Evolutionary conservation across 2,329 filamentous ascomycete species (phyloP).

Genomic region (Aspergillus sergii): DNA sequence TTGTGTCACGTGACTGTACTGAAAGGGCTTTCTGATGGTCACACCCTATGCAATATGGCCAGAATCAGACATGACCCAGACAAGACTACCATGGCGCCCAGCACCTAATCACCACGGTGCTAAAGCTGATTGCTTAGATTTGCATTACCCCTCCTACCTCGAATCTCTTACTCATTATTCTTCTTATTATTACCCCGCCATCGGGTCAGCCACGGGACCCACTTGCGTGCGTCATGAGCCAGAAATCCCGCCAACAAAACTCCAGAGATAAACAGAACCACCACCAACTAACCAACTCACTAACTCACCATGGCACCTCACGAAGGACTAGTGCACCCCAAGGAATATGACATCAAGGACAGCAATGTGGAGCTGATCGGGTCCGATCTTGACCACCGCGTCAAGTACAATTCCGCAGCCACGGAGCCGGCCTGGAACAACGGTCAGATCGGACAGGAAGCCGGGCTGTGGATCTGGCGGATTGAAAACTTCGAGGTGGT

Average conservation of each 20-base stretch:
- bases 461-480: slow-evolving; percentile 66
- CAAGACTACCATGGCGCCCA: neutral
- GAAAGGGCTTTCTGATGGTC: no score
- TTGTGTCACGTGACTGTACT: no score
- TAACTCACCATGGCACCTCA: slow-evolving; percentile 58
- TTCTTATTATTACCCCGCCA: neutral
- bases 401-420: slow-evolving; percentile 67
- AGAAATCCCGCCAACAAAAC: neutral
- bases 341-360: slow-evolving; percentile 68
- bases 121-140: neutral
- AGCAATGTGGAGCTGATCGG: slow-evolving; percentile 69
- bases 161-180: no score
- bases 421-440: slow-evolving; percentile 70
- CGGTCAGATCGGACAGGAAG: slow-evolving; percentile 53
- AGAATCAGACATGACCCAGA: no score
- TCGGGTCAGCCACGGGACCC: neutral
- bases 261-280: neutral
- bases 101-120: rapidly evolving
- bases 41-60: no score
- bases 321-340: slow-evolving; percentile 62
- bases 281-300: neutral
- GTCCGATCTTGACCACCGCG: slow-evolving; percentile 65
- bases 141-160: neutral
- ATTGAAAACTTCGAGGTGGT: slow-evolving; percentile 69
- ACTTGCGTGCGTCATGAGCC: neutral